Evolutionary conservation across 2,329 filamentous ascomycete species (phyloP).

Genomic region (Colletotrichum incanum): DNA sequence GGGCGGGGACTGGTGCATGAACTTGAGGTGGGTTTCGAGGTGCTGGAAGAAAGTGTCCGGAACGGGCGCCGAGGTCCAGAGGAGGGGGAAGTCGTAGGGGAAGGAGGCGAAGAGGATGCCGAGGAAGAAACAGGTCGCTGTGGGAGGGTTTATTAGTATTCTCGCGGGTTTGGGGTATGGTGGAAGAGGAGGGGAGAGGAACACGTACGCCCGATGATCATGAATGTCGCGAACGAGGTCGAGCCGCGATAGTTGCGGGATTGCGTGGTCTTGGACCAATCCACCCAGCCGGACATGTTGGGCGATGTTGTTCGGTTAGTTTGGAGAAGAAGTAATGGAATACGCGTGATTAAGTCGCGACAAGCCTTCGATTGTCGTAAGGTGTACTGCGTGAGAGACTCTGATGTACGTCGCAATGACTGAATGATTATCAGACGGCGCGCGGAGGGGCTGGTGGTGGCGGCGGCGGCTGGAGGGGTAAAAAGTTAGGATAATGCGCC

Average conservation of each 20-base stretch:
- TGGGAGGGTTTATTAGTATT: slow-evolving; percentile 22
- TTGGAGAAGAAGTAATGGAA: background rate
- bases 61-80: slow-evolving; percentile 80
- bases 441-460: slow-evolving; percentile 12
- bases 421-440: background rate
- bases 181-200: slow-evolving; percentile 39
- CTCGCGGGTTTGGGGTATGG: background rate
- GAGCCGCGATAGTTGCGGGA: slow-evolving; percentile 73
- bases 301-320: background rate
- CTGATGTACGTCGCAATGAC: background rate
- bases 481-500: background rate
- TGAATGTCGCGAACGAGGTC: slow-evolving; percentile 91
- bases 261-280: slow-evolving; percentile 71
- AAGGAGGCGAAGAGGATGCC: slow-evolving; percentile 97
- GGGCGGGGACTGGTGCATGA: slow-evolving; percentile 91
- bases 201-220: slow-evolving; percentile 92
- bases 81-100: slow-evolving; percentile 94
- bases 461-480: slow-evolving; percentile 9
- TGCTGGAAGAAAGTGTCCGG: slow-evolving; percentile 82
- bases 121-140: slow-evolving; percentile 96
- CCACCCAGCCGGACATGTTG: slow-evolving; percentile 52
- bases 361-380: background rate
- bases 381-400: background rate
- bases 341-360: slow-evolving; percentile 5
- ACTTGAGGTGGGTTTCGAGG: slow-evolving; percentile 90